phyloP scores from a whole-genome alignment of 2,329 filamentous ascomycete species.

The Pseudopyrenochaeta lycopersici region DNA sequence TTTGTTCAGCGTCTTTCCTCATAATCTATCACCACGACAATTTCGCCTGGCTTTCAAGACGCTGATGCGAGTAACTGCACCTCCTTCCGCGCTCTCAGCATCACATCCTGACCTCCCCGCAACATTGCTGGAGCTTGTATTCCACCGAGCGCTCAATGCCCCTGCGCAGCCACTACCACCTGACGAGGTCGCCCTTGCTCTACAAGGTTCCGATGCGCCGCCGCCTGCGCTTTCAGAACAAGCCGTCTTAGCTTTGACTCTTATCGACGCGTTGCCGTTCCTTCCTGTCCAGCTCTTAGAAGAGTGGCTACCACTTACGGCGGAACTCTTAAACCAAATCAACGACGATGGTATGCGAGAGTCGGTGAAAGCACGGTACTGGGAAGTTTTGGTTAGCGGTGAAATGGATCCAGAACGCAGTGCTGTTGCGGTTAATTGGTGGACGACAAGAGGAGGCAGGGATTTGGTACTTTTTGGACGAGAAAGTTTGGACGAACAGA shows the following conservation, averaged over 20 bases:
- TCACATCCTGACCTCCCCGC: conserved; percentile 81
- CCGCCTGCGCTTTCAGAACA: conserved; percentile 73
- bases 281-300: conserved; percentile 75
- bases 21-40: conserved; percentile 80
- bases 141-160: conserved; percentile 68
- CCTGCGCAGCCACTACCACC: conserved; percentile 55
- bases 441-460: conserved; percentile 72
- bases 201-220: conserved; percentile 43
- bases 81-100: conserved; percentile 77
- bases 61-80: conserved; percentile 80
- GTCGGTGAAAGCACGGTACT: conserved; percentile 75
- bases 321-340: conserved; percentile 72
- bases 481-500: conserved; percentile 57
- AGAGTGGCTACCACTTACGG: conserved; percentile 81
- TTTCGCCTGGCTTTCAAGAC: conserved; percentile 90
- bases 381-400: conserved; percentile 79
- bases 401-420: conserved; percentile 91
- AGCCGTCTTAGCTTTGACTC: conserved; percentile 76
- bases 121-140: conserved; percentile 79
- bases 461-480: conserved; percentile 66
- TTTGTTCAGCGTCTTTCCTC: conserved; percentile 80
- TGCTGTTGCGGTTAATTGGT: conserved; percentile 83
- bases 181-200: conserved; percentile 51
- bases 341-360: conserved; percentile 69
- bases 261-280: conserved; percentile 81